Conservation (phyloP, 177 flowering plant genomes). For the Vitis hybrid region DNA sequence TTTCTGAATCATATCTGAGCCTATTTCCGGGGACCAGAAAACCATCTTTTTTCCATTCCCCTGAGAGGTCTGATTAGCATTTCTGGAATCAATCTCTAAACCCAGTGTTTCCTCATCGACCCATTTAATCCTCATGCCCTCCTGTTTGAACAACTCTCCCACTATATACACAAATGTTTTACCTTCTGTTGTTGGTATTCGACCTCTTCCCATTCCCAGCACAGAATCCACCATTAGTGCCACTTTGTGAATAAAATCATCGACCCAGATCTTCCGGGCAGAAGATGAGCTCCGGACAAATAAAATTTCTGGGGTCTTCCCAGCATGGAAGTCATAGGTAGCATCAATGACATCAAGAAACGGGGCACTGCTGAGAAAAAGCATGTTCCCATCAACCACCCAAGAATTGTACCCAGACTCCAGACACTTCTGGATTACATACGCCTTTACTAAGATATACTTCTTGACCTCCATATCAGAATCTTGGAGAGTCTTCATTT, state of each 20-base stretch:
- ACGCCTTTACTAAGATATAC: constrained; percentile 46
- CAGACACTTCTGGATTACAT: constrained; percentile 46
- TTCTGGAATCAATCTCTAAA: constrained; percentile 22
- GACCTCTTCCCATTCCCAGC: neutral
- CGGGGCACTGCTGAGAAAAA: constrained; percentile 31
- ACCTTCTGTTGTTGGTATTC: constrained; percentile 13
- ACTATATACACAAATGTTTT: constrained; percentile 29
- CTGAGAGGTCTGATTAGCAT: constrained; percentile 24
- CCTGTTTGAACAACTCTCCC: constrained; percentile 37
- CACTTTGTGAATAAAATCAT: constrained; percentile 33
- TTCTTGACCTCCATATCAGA: constrained; percentile 27
- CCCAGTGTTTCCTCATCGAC: constrained; percentile 41
- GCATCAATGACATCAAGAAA: constrained; percentile 26
- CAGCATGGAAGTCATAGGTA: constrained; percentile 34
- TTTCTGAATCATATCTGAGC: constrained; percentile 27
- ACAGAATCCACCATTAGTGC: constrained; percentile 21
- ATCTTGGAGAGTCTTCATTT: constrained; percentile 24
- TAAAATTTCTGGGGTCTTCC: constrained; percentile 37
- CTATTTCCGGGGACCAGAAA: constrained; percentile 51
- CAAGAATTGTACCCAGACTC: constrained; percentile 42
- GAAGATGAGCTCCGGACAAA: constrained; percentile 47
- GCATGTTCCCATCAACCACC: constrained; percentile 54
- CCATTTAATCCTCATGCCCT: constrained; percentile 31
- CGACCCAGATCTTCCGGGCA: constrained; percentile 42
- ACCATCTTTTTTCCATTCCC: constrained; percentile 35